A percentile compares a stretch with the other conserved stretches of the same genome.
Evolutionary conservation across 2,329 filamentous ascomycete genomes (phyloP).

Genomic region (Bipolaris victoriae): DNA sequence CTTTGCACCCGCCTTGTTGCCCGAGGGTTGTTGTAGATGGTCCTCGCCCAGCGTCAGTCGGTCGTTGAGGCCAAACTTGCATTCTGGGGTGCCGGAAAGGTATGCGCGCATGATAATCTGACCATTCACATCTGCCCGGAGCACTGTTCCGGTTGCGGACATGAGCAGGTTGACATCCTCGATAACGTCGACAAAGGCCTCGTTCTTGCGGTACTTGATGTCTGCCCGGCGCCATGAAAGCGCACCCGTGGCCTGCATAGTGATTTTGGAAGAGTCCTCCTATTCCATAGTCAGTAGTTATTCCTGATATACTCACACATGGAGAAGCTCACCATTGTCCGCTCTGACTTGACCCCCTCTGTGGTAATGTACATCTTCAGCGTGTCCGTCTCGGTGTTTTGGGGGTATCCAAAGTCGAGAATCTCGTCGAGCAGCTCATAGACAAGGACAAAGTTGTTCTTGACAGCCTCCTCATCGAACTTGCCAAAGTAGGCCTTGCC

Average conservation of each 20-base stretch:
- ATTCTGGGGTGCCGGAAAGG: constrained; percentile 93
- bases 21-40: constrained; percentile 66
- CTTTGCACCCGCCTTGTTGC: constrained; percentile 80
- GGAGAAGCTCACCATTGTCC: constrained; percentile 60
- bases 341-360: constrained; percentile 93
- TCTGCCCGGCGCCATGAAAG: constrained; percentile 96
- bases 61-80: constrained; percentile 98
- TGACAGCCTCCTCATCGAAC: constrained; percentile 98
- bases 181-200: constrained; percentile 98
- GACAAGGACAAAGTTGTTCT: constrained; percentile 99
- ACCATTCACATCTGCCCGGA: constrained; percentile 94
- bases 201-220: constrained; percentile 99
- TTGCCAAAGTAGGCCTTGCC: constrained; percentile 98
- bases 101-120: constrained; percentile 99
- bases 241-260: constrained; percentile 97
- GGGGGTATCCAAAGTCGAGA: constrained; percentile 97
- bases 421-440: constrained; percentile 99
- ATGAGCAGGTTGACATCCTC: constrained; percentile 99
- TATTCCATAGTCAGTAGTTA: constrained; percentile 29
- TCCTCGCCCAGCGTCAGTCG: constrained; percentile 81
- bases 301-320: neutral
- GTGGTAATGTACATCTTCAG: constrained; percentile 99
- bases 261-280: constrained; percentile 96
- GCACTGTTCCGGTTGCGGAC: constrained; percentile 94
- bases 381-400: constrained; percentile 98